Evolutionary conservation across 2,329 filamentous ascomycete genomes (phyloP).

Genomic region (Colletotrichum godetiae): DNA sequence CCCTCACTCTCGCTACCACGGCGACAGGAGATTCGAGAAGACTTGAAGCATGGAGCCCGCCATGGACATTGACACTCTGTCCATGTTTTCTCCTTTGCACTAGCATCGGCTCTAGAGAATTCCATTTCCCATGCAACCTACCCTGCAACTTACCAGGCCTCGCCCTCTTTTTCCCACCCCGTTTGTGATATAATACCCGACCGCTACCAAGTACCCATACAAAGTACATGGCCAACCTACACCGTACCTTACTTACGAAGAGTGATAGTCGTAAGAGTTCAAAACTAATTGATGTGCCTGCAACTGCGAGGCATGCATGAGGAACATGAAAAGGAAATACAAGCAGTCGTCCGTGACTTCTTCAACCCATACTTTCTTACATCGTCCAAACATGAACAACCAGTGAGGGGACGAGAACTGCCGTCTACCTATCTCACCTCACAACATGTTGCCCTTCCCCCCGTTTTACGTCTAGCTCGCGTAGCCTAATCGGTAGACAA

Average conservation of each 20-base stretch:
- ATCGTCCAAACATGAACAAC: slow-evolving; percentile 3
- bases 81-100: slow-evolving; percentile 2
- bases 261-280: background rate
- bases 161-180: background rate
- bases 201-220: background rate
- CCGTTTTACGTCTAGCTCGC: background rate
- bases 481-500: background rate
- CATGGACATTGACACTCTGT: background rate
- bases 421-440: slow-evolving; percentile 8
- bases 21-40: slow-evolving; percentile 25
- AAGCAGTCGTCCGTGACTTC: background rate
- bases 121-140: slow-evolving; percentile 5
- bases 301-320: background rate
- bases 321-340: background rate
- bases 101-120: slow-evolving; percentile 22
- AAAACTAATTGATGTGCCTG: background rate
- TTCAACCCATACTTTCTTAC: background rate
- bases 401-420: background rate
- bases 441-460: background rate
- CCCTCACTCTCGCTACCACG: slow-evolving; percentile 27
- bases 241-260: too few relatives aligned
- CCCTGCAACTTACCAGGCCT: background rate
- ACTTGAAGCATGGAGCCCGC: background rate
- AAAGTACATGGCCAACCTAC: background rate
- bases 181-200: background rate